phyloP scores from a whole-genome alignment of 228 moss, liverwort and hornwort species.

The Sphagnum fallax region DNA sequence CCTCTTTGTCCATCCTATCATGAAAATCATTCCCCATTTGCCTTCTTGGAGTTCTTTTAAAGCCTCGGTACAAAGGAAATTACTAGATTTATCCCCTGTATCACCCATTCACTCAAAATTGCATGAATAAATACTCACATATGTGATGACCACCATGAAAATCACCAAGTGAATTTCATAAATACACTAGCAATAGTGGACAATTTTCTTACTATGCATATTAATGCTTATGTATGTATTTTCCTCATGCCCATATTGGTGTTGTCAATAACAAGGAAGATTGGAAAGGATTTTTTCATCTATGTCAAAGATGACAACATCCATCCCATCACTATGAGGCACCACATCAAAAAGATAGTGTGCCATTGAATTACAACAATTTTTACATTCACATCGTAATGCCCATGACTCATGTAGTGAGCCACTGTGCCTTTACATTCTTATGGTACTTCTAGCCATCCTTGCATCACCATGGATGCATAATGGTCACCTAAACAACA shows the following conservation, averaged over 20 bases:
- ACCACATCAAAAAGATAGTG: constrained; percentile 41
- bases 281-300: constrained; percentile 92
- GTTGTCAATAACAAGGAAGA: constrained; percentile 68
- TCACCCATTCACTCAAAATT: constrained; percentile 76
- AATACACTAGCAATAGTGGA: too few species aligned
- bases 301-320: constrained; percentile 89
- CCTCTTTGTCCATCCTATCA: constrained; percentile 76
- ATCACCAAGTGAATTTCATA: too few species aligned
- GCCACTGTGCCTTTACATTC: constrained; percentile 49
- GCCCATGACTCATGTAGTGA: constrained; percentile 57
- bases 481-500: not conserved
- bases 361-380: constrained; percentile 43
- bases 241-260: constrained; percentile 64
- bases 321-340: constrained; percentile 63
- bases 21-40: constrained; percentile 66
- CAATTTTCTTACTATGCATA: not conserved
- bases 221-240: not conserved
- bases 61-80: constrained; percentile 50
- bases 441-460: constrained; percentile 64
- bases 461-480: constrained; percentile 20
- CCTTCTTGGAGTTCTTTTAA: constrained; percentile 47
- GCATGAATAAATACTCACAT: constrained; percentile 67
- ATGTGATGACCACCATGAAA: constrained; percentile 24
- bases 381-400: constrained; percentile 63
- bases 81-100: constrained; percentile 43